Evolutionary conservation across 2,329 filamentous ascomycete genomes (phyloP).

Genomic region (Simplicillium aogashimaense): DNA sequence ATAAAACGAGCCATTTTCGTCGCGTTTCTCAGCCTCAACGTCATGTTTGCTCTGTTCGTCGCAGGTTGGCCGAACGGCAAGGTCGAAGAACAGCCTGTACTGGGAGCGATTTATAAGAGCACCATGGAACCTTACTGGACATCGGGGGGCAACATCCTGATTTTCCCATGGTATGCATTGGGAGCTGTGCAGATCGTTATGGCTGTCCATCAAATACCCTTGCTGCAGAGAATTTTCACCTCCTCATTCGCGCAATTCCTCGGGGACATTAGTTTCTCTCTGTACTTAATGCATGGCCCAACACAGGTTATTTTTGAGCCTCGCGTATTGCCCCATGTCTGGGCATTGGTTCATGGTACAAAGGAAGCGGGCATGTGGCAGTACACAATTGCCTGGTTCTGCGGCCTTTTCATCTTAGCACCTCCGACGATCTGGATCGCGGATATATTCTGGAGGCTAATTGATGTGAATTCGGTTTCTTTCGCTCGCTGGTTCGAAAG

Average conservation of each 20-base stretch:
- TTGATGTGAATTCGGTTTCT: slow-evolving; percentile 37
- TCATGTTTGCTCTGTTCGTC: slow-evolving; percentile 22
- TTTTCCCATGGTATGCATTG: slow-evolving; percentile 33
- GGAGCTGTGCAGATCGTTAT: slow-evolving; percentile 35
- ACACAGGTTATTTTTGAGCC: slow-evolving; percentile 28
- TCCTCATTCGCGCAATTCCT: slow-evolving; percentile 33
- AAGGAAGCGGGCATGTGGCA: slow-evolving; percentile 21
- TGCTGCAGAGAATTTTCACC: slow-evolving; percentile 31
- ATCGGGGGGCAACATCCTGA: slow-evolving; percentile 18
- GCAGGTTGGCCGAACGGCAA: slow-evolving; percentile 28
- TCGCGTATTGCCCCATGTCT: slow-evolving; percentile 8
- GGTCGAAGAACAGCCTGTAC: slow-evolving; percentile 21
- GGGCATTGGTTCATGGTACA: slow-evolving; percentile 17
- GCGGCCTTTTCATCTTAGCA: slow-evolving; percentile 24
- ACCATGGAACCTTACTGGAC: slow-evolving; percentile 22
- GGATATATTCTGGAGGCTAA: slow-evolving; percentile 48
- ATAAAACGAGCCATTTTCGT: slow-evolving; percentile 12
- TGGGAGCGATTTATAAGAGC: slow-evolving; percentile 18
- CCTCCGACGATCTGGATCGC: slow-evolving; percentile 39
- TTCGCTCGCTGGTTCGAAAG: slow-evolving; percentile 39
- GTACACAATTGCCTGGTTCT: slow-evolving; percentile 21
- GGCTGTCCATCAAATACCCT: slow-evolving; percentile 26
- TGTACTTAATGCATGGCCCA: slow-evolving; percentile 45
- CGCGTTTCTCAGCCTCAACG: slow-evolving; percentile 11
- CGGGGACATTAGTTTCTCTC: slow-evolving; percentile 39